These are phyloP conservation scores for Cordyceps farinosa DNA, from an alignment of 2,329 filamentous ascomycete species.

Conservation along the genomic window DNA sequence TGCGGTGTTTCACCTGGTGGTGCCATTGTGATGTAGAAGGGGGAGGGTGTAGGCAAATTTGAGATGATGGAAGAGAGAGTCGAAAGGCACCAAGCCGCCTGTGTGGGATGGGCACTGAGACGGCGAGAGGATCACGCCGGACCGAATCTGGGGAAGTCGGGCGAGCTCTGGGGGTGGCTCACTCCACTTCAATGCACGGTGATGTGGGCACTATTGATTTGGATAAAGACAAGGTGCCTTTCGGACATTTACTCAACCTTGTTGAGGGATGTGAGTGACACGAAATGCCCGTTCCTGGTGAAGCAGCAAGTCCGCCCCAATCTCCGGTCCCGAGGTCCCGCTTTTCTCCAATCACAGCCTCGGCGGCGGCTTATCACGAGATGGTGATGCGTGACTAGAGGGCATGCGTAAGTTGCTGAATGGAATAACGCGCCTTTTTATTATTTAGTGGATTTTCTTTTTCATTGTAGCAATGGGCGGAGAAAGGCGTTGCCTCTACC, in stretches of 20 bases:
- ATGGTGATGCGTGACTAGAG: too few relatives aligned
- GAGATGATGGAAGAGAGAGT: neutral
- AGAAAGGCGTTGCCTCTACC: neutral
- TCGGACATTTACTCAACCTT: neutral
- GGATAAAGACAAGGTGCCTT: neutral
- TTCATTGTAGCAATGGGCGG: neutral
- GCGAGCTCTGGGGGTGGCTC: neutral
- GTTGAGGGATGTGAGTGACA: neutral
- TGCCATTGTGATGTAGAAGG: conserved; percentile 5
- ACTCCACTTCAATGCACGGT: conserved; percentile 4
- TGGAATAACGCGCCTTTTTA: neutral
- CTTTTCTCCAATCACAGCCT: conserved; percentile 3
- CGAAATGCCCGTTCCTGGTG: neutral
- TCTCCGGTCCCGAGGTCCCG: neutral
- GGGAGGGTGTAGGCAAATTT: neutral
- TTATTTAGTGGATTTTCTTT: neutral
- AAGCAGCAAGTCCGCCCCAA: conserved; percentile 6
- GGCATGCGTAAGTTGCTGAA: too few relatives aligned
- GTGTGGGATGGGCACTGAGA: too few relatives aligned
- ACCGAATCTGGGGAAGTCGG: conserved; percentile 9
- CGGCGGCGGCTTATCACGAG: neutral
- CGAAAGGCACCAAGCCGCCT: neutral
- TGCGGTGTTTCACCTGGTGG: neutral
- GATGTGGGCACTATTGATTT: neutral
- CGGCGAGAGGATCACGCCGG: neutral